These are phyloP conservation scores for Cercophora samala DNA, from an alignment of 495 filamentous ascomycete genomes.

Conservation along the genomic window DNA sequence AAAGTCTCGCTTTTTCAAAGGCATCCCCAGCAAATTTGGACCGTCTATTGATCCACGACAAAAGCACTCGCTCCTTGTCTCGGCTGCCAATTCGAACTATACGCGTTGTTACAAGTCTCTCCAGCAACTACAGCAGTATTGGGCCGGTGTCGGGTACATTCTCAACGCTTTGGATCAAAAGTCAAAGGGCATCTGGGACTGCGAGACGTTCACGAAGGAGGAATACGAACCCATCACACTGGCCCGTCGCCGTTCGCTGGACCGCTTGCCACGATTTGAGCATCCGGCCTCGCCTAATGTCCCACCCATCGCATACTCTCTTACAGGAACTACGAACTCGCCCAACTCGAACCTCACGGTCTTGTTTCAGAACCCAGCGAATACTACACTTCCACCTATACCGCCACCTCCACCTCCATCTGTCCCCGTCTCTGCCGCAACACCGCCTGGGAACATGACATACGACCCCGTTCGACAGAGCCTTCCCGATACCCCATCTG, in stretches of 20 bases:
- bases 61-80: conserved; percentile 69
- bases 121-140: conserved; percentile 71
- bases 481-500: conserved; percentile 39
- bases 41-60: conserved; percentile 42
- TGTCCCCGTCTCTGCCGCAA: conserved; percentile 38
- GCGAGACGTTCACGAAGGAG: conserved; percentile 70
- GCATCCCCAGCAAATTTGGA: conserved; percentile 2
- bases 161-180: conserved; percentile 82
- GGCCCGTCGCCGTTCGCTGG: conserved; percentile 51
- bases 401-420: conserved; percentile 23
- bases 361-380: conserved; percentile 54
- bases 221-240: conserved; percentile 66
- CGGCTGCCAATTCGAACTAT: conserved; percentile 74
- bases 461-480: conserved; percentile 53
- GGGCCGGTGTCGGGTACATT: conserved; percentile 84
- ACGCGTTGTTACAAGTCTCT: conserved; percentile 77
- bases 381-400: conserved; percentile 20
- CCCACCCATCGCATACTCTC: conserved; percentile 68
- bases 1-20: conserved; percentile 20
- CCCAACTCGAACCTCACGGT: conserved; percentile 74
- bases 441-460: conserved; percentile 48
- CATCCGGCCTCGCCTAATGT: conserved; percentile 38
- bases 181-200: conserved; percentile 77
- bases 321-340: conserved; percentile 78
- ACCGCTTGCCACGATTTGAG: conserved; percentile 31